Conservation (phyloP, 345 rosid species). For the Lepidium sativum region DNA sequence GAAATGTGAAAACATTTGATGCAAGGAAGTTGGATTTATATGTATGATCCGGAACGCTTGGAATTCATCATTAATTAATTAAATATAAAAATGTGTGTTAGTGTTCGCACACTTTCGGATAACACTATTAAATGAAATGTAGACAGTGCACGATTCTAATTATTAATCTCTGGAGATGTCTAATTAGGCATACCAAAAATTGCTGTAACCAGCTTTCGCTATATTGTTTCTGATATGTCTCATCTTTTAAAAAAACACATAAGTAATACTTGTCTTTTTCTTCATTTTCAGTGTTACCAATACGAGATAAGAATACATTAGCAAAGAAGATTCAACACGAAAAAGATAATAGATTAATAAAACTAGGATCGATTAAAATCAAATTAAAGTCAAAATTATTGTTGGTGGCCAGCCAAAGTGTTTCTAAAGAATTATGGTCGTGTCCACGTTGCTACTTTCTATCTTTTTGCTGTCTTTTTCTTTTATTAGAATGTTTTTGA, state of each 20-base stretch:
- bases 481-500: not conserved
- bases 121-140: not conserved
- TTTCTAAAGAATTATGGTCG: not conserved
- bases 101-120: conserved; percentile 20
- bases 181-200: too few relatives aligned
- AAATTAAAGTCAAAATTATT: not conserved
- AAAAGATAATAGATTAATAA: not conserved
- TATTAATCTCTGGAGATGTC: too few relatives aligned
- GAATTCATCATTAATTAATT: not conserved
- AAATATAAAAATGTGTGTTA: not conserved
- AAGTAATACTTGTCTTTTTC: not conserved
- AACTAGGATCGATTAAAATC: not conserved
- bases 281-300: not conserved
- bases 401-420: conserved; percentile 7
- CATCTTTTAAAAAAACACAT: too few relatives aligned
- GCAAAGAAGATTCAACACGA: not conserved
- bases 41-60: conserved; percentile 4
- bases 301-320: not conserved
- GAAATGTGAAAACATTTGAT: not conserved
- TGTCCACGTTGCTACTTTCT: conserved; percentile 13
- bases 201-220: too few relatives aligned
- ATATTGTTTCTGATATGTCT: too few relatives aligned
- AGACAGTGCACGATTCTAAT: too few relatives aligned
- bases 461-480: not conserved
- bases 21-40: not conserved